Base-by-base conservation (phyloP, 768 basidiomycete species). In the Cystobasidium tubakii region DNA sequence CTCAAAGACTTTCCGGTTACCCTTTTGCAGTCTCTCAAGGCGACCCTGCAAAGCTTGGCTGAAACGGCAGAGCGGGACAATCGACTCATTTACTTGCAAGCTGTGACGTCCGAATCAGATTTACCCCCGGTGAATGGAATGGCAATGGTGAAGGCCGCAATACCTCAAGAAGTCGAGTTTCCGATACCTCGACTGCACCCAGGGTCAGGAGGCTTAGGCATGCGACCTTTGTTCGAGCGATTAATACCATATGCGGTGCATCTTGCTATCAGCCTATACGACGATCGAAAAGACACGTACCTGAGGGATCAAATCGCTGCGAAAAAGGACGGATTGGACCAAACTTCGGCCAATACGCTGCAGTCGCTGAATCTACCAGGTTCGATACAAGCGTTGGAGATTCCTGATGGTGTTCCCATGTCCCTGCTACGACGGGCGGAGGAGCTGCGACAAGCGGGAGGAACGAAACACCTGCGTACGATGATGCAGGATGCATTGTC, bases 21-120 rank as follows among this genome's bases (percentile, higher is more conserved):
- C 10, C n/a, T n/a, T n/a, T n/a, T n/a, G 27, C 79, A 97, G 93
- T 90, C 90, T 0, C 83, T 97, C 19, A 82, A 89, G 29, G 88
- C 88, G 57, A 87, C 83, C 9, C 83, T 96, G 29, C 85, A 88
- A 76, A 87, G 85, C 65, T 86, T 87, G 70, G 81, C 90, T 39
- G 81, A 83, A 2, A 86, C 91, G 17, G 90, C 94, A 0, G 86
- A 89, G 75, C 86, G 91, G 36, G 95, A 98, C 81, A 99, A 99
- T 80, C 90, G 95, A 81, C 83, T 96, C 7, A 96, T 99, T 44
- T 99, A 97, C 82, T 92, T 96, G 77, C 85, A 91, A 64, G 88
- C 91, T 71, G 84, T 95, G 0, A 92, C 94, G 0, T 83, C 92
- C 0, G 77, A 86, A 2, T 86, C 89, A 1, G 85, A 88, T 19